Percentiles rank a stretch among this genome's conserved stretches.
Conservation (phyloP, 495 filamentous ascomycete species). For the Penicillium silybi region DNA sequence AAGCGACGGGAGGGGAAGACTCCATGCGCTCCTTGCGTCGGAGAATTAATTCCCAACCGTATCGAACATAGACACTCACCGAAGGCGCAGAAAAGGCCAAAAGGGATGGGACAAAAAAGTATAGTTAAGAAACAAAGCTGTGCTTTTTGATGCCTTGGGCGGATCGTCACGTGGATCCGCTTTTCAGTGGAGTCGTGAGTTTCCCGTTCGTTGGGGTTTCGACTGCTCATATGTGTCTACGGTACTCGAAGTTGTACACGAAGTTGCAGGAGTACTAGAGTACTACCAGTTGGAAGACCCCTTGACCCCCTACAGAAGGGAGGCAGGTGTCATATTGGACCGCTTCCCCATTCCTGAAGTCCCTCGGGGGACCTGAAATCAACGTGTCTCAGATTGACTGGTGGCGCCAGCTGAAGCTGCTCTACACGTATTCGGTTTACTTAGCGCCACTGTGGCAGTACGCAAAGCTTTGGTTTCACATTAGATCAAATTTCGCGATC, state of each 20-base stretch:
- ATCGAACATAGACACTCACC: background rate
- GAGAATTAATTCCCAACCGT: slow-evolving; percentile 2
- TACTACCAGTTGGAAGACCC: background rate
- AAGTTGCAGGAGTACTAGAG: background rate
- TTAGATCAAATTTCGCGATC: background rate
- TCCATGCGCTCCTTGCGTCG: slow-evolving; percentile 11
- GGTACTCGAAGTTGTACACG: no score
- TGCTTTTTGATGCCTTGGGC: slow-evolving; percentile 7
- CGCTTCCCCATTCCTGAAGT: background rate
- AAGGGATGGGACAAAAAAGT: slow-evolving; percentile 6
- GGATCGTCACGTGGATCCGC: slow-evolving; percentile 18
- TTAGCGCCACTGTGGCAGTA: background rate
- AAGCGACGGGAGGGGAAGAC: slow-evolving; percentile 11
- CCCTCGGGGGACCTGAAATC: no score
- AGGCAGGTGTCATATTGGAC: background rate
- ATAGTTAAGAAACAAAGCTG: background rate
- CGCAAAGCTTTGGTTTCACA: background rate
- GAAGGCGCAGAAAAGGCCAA: background rate
- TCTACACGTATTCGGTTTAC: background rate
- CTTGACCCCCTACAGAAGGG: background rate
- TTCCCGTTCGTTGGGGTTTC: background rate
- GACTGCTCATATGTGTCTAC: no score
- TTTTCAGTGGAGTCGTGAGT: slow-evolving; percentile 7
- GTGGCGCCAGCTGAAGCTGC: background rate
- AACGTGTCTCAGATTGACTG: background rate